phyloP scores from a whole-genome alignment of 1,284 basidiomycete species.

The Golubevia pallescens region DNA sequence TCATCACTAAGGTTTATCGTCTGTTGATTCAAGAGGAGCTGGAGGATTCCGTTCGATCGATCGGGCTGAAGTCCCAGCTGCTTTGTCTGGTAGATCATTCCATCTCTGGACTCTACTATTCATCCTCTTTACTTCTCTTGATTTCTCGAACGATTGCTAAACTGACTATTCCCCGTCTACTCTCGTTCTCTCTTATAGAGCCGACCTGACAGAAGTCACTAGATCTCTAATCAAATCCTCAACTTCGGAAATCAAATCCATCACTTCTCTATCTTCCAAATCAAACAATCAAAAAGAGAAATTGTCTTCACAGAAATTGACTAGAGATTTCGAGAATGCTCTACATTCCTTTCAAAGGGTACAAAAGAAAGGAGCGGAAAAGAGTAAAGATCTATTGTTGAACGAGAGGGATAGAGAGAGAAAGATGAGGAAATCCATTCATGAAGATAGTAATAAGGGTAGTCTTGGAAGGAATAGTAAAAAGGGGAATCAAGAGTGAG shows the following conservation, averaged over 20 bases:
- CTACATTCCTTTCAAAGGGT: constrained; percentile 88
- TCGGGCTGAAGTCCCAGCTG: too few species aligned
- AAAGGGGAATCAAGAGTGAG: constrained; percentile 69
- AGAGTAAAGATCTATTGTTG: constrained; percentile 79
- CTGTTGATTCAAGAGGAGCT: too few species aligned
- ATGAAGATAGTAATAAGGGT: neutral
- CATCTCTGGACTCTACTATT: neutral
- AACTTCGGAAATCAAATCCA: constrained; percentile 85
- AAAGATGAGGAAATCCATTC: constrained; percentile 70
- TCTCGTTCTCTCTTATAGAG: constrained; percentile 47
- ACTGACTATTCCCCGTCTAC: neutral
- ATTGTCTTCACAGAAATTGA: neutral
- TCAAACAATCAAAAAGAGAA: constrained; percentile 15
- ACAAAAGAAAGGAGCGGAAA: constrained; percentile 85
- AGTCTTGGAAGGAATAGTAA: constrained; percentile 3
- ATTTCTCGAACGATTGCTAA: constrained; percentile 8
- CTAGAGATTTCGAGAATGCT: constrained; percentile 83
- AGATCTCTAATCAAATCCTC: constrained; percentile 91
- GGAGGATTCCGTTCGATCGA: too few species aligned
- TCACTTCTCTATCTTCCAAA: constrained; percentile 12
- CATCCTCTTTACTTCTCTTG: constrained; percentile 23
- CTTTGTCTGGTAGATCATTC: constrained; percentile 4
- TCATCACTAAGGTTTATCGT: too few species aligned
- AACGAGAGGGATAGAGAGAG: constrained; percentile 77
- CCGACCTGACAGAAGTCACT: constrained; percentile 89